A percentile compares a stretch with the other conserved stretches of the same genome.
These are phyloP conservation scores for Globisporangium cylindrosporum DNA, from an alignment of 352 stramenopile species.

Conservation along the genomic window DNA sequence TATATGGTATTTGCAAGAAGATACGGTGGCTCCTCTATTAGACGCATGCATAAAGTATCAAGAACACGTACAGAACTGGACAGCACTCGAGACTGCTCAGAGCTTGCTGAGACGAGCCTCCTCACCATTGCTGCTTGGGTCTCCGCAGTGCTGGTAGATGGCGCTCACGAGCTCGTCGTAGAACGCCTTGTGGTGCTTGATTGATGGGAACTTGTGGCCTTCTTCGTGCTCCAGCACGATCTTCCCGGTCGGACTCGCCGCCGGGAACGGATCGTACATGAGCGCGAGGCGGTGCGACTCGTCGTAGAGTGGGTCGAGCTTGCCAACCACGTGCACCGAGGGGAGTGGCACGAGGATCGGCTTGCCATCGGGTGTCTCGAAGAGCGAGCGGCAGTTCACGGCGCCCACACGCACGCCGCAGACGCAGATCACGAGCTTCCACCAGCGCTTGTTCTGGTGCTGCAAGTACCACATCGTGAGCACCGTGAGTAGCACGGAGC, in stretches of 20 bases:
- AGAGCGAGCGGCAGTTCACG: constrained; percentile 8
- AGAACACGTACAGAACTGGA: too few relatives aligned
- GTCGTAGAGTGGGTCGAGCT: constrained; percentile 21
- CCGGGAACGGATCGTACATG: constrained; percentile 23
- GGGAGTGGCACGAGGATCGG: constrained; percentile 19
- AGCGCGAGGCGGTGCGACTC: constrained; percentile 21
- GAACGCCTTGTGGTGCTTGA: constrained; percentile 21
- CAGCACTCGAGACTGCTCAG: background rate
- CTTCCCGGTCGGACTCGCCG: constrained; percentile 16
- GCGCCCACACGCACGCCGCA: constrained; percentile 23
- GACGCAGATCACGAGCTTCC: constrained; percentile 37
- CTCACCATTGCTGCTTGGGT: constrained; percentile 4
- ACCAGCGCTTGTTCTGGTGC: constrained; percentile 27
- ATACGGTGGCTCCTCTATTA: too few relatives aligned
- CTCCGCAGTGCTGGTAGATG: constrained; percentile 28
- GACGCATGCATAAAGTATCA: too few relatives aligned
- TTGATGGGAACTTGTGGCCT: constrained; percentile 42
- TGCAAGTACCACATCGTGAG: constrained; percentile 27
- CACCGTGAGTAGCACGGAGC: constrained; percentile 31
- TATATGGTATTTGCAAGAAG: too few relatives aligned
- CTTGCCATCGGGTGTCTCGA: constrained; percentile 15
- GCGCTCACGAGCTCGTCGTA: constrained; percentile 26
- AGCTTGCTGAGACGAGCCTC: constrained; percentile 12
- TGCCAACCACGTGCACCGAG: constrained; percentile 32
- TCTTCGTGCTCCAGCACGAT: constrained; percentile 40